Percentiles rank a stretch among this genome's conserved stretches.
Evolutionary conservation across 176 grass and related monocot genomes (phyloP).

Genomic region (Areca catechu): DNA sequence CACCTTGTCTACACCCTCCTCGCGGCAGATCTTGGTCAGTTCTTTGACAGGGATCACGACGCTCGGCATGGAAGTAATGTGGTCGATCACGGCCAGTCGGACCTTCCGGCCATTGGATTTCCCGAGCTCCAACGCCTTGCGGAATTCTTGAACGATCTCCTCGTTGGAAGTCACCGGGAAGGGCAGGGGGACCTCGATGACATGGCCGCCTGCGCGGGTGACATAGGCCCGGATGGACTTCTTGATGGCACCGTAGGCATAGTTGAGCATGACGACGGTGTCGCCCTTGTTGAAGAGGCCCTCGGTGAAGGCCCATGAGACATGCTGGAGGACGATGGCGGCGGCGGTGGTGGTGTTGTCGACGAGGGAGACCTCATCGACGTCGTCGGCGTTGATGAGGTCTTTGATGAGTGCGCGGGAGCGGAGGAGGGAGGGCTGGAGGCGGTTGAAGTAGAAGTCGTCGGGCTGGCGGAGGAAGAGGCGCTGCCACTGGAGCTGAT

Average conservation of each 20-base stretch:
- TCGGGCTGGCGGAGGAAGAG: slow-evolving; percentile 78
- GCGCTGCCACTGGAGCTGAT: slow-evolving; percentile 53
- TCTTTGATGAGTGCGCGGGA: slow-evolving; percentile 45
- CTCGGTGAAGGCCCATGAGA: slow-evolving; percentile 72
- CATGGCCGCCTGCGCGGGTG: slow-evolving; percentile 65
- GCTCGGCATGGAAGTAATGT: slow-evolving; percentile 95
- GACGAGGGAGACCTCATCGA: slow-evolving; percentile 71
- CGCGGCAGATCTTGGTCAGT: slow-evolving; percentile 64
- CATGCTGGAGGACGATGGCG: slow-evolving; percentile 82
- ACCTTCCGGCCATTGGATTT: slow-evolving; percentile 59
- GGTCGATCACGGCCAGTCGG: slow-evolving; percentile 82
- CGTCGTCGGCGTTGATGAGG: slow-evolving; percentile 38
- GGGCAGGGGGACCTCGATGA: slow-evolving; percentile 86
- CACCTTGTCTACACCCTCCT: slow-evolving; percentile 80
- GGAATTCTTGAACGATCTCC: slow-evolving; percentile 68
- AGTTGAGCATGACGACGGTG: slow-evolving; percentile 87
- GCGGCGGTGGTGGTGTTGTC: slow-evolving; percentile 93
- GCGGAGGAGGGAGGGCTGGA: slow-evolving; percentile 42
- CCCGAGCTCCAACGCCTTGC: slow-evolving; percentile 45
- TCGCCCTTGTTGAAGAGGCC: slow-evolving; percentile 51
- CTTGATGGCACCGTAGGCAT: slow-evolving; percentile 86
- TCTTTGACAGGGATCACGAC: slow-evolving; percentile 86
- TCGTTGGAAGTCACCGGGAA: slow-evolving; percentile 57
- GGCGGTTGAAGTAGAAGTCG: slow-evolving; percentile 63
- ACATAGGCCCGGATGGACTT: slow-evolving; percentile 92